Percentiles rank a stretch among this genome's conserved stretches.
Evolutionary conservation across 805 yeast genomes (phyloP).

Genomic region (Candida maesae): DNA sequence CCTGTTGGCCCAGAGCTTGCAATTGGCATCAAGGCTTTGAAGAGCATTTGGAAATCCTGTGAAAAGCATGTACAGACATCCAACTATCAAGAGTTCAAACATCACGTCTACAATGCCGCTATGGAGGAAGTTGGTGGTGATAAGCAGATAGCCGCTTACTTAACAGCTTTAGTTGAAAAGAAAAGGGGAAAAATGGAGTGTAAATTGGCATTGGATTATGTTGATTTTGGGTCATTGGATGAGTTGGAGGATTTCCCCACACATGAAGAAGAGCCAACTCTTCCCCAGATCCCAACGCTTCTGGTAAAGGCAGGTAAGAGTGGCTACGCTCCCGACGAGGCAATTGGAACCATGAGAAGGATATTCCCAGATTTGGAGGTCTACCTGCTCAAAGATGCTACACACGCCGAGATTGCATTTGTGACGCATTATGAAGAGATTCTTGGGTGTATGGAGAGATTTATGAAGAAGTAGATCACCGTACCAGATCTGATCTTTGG

Average conservation of each 20-base stretch:
- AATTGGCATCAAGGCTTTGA: slow-evolving; percentile 6
- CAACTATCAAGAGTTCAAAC: slow-evolving; percentile 4
- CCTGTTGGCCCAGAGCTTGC: slow-evolving; percentile 32
- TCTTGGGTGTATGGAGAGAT: no score
- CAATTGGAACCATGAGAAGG: slow-evolving; percentile 5
- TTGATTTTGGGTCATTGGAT: slow-evolving; percentile 11
- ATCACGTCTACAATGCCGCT: slow-evolving; percentile 7
- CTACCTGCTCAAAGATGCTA: no score
- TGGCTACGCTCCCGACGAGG: slow-evolving; percentile 35
- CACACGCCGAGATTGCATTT: no score
- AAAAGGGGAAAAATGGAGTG: slow-evolving; percentile 18
- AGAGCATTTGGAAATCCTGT: slow-evolving; percentile 9
- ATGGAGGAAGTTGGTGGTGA: slow-evolving; percentile 1
- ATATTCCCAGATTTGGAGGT: slow-evolving; percentile 6
- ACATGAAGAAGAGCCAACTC: background rate
- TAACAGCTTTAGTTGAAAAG: slow-evolving; percentile 15
- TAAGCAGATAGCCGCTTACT: slow-evolving; percentile 12
- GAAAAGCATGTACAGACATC: slow-evolving; percentile 1
- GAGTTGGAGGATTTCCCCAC: slow-evolving; percentile 30
- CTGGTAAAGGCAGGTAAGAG: slow-evolving; percentile 45
- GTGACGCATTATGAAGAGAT: no score
- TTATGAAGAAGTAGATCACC: no score
- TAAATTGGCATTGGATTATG: slow-evolving; percentile 25
- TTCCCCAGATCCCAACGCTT: slow-evolving; percentile 25
- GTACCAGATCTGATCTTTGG: no score